Conservation (phyloP, 768 basidiomycete genomes). For the Pisolithus sp. region DNA sequence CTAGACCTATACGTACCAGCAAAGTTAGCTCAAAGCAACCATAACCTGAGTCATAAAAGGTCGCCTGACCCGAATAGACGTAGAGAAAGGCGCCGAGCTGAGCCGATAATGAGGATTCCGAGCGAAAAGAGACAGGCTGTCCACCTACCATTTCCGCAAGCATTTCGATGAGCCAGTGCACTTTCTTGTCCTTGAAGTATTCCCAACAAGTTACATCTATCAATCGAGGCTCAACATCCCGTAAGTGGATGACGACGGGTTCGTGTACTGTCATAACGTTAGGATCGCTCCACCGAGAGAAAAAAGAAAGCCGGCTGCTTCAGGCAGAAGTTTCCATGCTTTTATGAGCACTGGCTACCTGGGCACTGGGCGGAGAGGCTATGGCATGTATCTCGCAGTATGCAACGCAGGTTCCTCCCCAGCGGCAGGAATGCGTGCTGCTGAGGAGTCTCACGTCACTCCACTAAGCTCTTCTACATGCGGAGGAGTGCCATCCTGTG, state of each 20-base stretch:
- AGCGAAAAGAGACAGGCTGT: not conserved
- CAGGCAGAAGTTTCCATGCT: too few relatives aligned
- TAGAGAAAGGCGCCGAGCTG: slow-evolving; percentile 61
- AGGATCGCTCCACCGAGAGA: too few relatives aligned
- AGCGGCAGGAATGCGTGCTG: too few relatives aligned
- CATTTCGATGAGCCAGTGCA: slow-evolving; percentile 52
- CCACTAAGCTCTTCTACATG: too few relatives aligned
- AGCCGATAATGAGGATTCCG: slow-evolving; percentile 1
- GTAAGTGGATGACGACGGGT: slow-evolving; percentile 26
- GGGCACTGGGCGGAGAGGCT: too few relatives aligned
- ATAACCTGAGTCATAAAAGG: not conserved
- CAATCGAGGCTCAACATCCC: slow-evolving; percentile 37
- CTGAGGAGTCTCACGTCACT: too few relatives aligned
- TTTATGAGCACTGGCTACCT: too few relatives aligned
- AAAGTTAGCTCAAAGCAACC: not conserved
- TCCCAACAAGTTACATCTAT: slow-evolving; percentile 45
- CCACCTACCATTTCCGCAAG: slow-evolving; percentile 52
- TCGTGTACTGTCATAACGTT: too few relatives aligned
- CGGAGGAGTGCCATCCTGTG: too few relatives aligned
- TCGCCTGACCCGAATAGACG: slow-evolving; percentile 40
- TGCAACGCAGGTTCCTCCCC: too few relatives aligned
- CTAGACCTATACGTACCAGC: slow-evolving; percentile 35
- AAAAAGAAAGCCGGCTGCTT: too few relatives aligned
- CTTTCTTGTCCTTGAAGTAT: slow-evolving; percentile 35
- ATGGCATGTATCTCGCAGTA: too few relatives aligned